Evolutionary conservation across 2,329 filamentous ascomycete genomes (phyloP).

Genomic region (Chaetothyriales sp.): DNA sequence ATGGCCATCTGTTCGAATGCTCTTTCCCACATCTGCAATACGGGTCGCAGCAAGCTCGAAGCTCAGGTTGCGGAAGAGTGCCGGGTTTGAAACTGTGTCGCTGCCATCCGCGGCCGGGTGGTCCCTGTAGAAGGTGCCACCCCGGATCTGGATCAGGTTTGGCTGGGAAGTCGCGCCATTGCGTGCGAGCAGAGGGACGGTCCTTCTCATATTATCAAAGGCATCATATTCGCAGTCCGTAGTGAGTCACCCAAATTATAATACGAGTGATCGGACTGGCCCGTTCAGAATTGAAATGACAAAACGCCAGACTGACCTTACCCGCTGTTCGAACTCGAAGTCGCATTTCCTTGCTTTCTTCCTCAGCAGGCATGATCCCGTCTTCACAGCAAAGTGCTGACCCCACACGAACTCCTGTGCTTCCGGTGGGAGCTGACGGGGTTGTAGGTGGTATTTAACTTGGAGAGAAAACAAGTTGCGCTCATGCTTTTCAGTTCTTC

Average conservation of each 20-base stretch:
- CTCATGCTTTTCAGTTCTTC: too few species aligned
- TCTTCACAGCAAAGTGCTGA: too few species aligned
- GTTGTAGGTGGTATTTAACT: too few species aligned
- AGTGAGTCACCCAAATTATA: background rate
- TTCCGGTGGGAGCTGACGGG: too few species aligned
- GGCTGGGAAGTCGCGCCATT: constrained; percentile 1
- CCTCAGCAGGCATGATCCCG: too few species aligned
- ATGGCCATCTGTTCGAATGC: constrained; percentile 32
- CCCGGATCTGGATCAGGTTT: constrained; percentile 53
- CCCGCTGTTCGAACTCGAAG: too few species aligned
- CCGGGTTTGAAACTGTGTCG: constrained; percentile 43
- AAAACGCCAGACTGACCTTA: too few species aligned
- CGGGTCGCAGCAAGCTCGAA: constrained; percentile 50
- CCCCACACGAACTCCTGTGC: too few species aligned
- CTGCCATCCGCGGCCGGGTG: constrained; percentile 41
- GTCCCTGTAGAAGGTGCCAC: constrained; percentile 70
- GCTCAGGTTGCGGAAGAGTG: constrained; percentile 56
- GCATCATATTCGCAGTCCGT: background rate
- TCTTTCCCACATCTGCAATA: constrained; percentile 22
- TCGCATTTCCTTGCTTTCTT: too few species aligned
- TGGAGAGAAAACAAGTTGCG: too few species aligned
- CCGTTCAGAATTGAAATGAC: background rate
- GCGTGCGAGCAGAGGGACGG: constrained; percentile 6
- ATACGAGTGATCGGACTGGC: too few species aligned
- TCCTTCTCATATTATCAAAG: constrained; percentile 10